Evolutionary conservation across 2,329 filamentous ascomycete species (phyloP).

Genomic region (Pseudocercospora crystallina): DNA sequence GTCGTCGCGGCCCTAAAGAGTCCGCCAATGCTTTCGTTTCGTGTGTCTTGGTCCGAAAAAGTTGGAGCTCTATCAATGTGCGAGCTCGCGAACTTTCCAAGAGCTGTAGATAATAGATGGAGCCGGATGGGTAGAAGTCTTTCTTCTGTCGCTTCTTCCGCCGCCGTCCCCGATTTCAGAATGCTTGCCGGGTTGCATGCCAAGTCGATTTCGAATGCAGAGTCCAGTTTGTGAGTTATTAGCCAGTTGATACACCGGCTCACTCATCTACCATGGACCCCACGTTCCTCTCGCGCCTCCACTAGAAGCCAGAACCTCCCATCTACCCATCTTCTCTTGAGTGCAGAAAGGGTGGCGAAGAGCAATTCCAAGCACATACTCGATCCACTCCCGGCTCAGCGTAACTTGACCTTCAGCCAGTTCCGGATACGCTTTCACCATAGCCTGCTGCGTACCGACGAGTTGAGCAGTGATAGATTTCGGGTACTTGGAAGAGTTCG

Average conservation of each 20-base stretch:
- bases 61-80: neutral
- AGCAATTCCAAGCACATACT: constrained; percentile 28
- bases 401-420: constrained; percentile 22
- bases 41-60: too few relatives aligned
- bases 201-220: too few relatives aligned
- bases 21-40: too few relatives aligned
- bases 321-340: constrained; percentile 27
- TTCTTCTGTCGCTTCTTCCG: too few relatives aligned
- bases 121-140: neutral
- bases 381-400: constrained; percentile 27
- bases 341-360: constrained; percentile 28
- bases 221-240: neutral
- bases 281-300: constrained; percentile 27
- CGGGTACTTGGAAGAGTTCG: constrained; percentile 15
- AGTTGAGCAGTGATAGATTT: constrained; percentile 19
- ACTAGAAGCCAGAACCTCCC: constrained; percentile 28
- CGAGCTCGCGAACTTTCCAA: neutral
- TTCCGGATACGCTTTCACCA: constrained; percentile 27
- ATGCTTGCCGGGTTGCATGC: too few relatives aligned
- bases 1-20: too few relatives aligned
- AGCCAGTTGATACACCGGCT: too few relatives aligned
- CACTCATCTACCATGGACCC: constrained; percentile 29
- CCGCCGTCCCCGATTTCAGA: neutral
- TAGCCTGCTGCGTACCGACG: constrained; percentile 20
- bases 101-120: neutral